Evolutionary conservation across 176 grass and related monocot species (phyloP), one percentile per base, ranked within the genome.

Genomic region (Oryza punctata): DNA sequence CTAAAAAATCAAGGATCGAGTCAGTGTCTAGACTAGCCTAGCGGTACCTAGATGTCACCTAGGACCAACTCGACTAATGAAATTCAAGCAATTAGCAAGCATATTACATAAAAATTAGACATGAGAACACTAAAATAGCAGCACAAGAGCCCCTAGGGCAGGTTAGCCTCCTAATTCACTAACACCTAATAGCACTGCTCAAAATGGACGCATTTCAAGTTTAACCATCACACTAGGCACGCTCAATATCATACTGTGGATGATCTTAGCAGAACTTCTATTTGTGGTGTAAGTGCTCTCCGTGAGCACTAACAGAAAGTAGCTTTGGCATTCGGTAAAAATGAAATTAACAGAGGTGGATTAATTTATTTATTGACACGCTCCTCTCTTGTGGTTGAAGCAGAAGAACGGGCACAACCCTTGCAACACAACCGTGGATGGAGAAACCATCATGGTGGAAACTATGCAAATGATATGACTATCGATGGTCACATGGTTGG

Each of bases 391-490:
- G 28, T 78, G 27, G 44, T 49, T 73, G 74, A 50, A 73, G 44
- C 80, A 74, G 88, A 83, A 40, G 89, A 69, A 2, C 84, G 73
- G 18, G 83, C 60, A 50, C 79, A 79, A 61, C 65, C 87, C 16
- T 65, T 84, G 65, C 81, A 90, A 15, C 64, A 73, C 26, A 86
- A 87, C 67, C 89, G 81, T 44, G 89, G 85, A 37, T 88, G 85
- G 85, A 84, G 66, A 27, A 88, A 77, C 38, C 74, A 79, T 14
- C 88, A 84, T 4, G 68, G 37, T 7, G 72, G 70, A 64, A 73
- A 61, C 69, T 86, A 77, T 32, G 57, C 23, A 19, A 67, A 90
- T 66, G 88, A 81, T 60, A 77, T 86, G 83, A 60, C 57, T 2
- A 63, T 69, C 52, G 52, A 57, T n/a, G 52, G 52, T 21, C 52